Percentiles rank a stretch among this genome's conserved stretches.
Conservation (phyloP, 352 stramenopile species). For the Globisporangium alternatum region DNA sequence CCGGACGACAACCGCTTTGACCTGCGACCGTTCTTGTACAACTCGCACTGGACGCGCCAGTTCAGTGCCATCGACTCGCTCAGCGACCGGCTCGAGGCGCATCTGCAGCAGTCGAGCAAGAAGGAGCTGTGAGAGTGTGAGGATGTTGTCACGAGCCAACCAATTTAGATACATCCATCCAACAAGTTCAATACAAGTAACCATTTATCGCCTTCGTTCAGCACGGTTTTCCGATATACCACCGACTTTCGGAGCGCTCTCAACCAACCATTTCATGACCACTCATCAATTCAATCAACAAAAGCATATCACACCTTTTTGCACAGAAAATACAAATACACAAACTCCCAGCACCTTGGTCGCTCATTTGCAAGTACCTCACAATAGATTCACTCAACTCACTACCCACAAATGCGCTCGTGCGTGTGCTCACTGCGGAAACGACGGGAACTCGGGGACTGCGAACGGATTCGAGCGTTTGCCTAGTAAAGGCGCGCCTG, state of each 20-base stretch:
- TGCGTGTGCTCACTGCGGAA: background rate
- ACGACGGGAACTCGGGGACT: background rate
- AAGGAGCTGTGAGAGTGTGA: conserved; percentile 27
- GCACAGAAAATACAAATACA: no score
- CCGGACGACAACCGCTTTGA: conserved; percentile 99
- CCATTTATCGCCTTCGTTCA: no score
- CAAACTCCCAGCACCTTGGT: no score
- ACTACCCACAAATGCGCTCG: background rate
- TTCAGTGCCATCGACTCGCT: conserved; percentile 94
- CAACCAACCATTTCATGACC: no score
- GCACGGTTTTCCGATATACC: no score
- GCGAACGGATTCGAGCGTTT: conserved; percentile 10
- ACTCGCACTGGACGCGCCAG: conserved; percentile 93
- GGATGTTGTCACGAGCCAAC: background rate
- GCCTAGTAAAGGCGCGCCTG: background rate
- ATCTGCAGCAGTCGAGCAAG: conserved; percentile 36
- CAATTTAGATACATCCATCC: no score
- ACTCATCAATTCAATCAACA: no score
- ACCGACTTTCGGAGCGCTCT: no score
- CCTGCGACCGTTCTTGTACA: conserved; percentile 97
- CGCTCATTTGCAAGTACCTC: no score
- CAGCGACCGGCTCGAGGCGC: conserved; percentile 52
- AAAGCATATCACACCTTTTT: no score
- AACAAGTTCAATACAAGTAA: no score
- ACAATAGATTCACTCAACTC: background rate